phyloP scores from a whole-genome alignment of 192 early-diverging fungal genomes.

The Thamnidium elegans region DNA sequence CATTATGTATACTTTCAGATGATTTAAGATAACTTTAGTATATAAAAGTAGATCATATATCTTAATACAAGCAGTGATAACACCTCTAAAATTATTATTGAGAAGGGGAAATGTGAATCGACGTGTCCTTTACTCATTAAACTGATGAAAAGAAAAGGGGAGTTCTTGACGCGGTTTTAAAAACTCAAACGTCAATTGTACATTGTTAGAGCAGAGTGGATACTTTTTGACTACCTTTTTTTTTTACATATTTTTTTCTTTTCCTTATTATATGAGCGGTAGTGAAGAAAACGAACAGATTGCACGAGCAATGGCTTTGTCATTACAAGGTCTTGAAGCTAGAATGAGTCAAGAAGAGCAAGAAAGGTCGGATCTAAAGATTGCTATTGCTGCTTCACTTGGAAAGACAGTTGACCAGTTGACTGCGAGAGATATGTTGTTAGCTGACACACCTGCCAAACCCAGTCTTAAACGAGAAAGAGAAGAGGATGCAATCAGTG shows the following conservation, averaged over 20 bases:
- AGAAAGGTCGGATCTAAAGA: constrained; percentile 28
- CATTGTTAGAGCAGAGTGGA: background rate
- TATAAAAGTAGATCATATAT: too few species aligned
- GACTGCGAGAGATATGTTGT: constrained; percentile 27
- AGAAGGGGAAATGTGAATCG: too few species aligned
- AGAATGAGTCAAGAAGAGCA: background rate
- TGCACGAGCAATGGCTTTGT: constrained; percentile 19
- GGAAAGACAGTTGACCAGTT: constrained; percentile 30
- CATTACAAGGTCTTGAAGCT: constrained; percentile 12
- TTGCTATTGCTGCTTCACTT: constrained; percentile 35
- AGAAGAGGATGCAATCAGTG: background rate
- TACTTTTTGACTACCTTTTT: background rate
- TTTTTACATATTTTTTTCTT: background rate
- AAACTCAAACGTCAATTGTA: too few species aligned
- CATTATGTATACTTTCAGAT: too few species aligned
- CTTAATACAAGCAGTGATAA: too few species aligned
- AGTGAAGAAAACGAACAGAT: constrained; percentile 13
- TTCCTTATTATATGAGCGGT: background rate
- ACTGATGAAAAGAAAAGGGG: too few species aligned
- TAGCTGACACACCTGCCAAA: background rate
- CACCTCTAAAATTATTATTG: too few species aligned
- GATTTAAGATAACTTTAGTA: too few species aligned
- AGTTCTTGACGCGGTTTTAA: too few species aligned
- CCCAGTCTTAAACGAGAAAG: background rate
- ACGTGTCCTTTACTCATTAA: too few species aligned